A percentile compares a stretch with the other conserved stretches of the same genome.
Conservation (phyloP, 352 stramenopile genomes). For the Elongisporangium anandrum region DNA sequence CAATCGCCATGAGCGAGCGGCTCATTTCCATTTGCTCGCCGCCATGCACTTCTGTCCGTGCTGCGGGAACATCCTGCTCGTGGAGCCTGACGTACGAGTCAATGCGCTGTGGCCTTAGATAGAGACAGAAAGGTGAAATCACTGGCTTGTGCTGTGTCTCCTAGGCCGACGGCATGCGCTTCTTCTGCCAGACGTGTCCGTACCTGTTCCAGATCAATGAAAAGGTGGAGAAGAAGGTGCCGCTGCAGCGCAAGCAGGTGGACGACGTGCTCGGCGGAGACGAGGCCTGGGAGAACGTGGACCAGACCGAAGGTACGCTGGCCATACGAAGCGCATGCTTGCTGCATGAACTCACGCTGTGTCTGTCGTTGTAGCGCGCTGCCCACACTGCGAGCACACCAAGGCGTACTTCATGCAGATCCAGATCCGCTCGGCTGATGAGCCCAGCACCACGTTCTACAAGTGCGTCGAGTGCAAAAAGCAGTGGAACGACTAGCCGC, state of each 20-base stretch:
- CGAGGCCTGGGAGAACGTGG: slow-evolving; percentile 98
- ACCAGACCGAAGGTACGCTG: slow-evolving; percentile 91
- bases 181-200: slow-evolving; percentile 88
- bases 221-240: slow-evolving; percentile 87
- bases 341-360: not conserved
- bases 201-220: slow-evolving; percentile 88
- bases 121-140: not conserved
- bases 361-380: slow-evolving; percentile 55
- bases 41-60: slow-evolving; percentile 89
- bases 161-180: slow-evolving; percentile 84
- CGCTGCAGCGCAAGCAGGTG: slow-evolving; percentile 95
- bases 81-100: slow-evolving; percentile 74
- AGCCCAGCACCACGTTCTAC: slow-evolving; percentile 99
- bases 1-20: not conserved
- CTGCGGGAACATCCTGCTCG: slow-evolving; percentile 88
- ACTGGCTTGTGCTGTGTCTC: slow-evolving; percentile 5
- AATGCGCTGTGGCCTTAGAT: not conserved
- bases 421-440: slow-evolving; percentile 98
- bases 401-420: slow-evolving; percentile 99
- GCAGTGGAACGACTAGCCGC: slow-evolving; percentile 94
- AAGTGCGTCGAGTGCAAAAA: slow-evolving; percentile 98
- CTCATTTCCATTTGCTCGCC: not conserved
- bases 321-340: slow-evolving; percentile 1
- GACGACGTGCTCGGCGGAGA: slow-evolving; percentile 98
- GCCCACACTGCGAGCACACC: slow-evolving; percentile 93